phyloP scores from a whole-genome alignment of 2,329 filamentous ascomycete genomes.

The Cercospora zeae-maydis region DNA sequence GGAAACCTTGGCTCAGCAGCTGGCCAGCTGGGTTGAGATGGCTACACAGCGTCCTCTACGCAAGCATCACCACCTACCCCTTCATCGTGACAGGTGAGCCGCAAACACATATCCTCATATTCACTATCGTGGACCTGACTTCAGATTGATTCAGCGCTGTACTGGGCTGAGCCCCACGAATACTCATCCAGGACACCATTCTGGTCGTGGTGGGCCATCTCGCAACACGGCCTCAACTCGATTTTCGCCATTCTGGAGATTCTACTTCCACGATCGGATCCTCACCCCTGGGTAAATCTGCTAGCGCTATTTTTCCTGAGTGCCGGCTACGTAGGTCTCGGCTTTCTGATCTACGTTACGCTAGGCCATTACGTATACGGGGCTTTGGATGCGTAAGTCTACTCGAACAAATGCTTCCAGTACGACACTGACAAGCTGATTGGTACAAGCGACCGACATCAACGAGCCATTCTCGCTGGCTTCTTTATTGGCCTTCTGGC shows the following conservation, averaged over 20 bases:
- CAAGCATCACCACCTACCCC: conserved; percentile 43
- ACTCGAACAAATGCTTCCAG: background rate
- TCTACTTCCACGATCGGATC: conserved; percentile 61
- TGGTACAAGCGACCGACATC: conserved; percentile 20
- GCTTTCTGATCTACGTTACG: conserved; percentile 67
- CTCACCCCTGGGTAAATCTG: conserved; percentile 63
- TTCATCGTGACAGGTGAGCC: conserved; percentile 45
- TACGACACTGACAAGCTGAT: background rate
- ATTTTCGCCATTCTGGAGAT: conserved; percentile 74
- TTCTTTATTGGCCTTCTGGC: conserved; percentile 54
- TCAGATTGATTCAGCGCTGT: conserved; percentile 36
- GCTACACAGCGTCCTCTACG: conserved; percentile 43
- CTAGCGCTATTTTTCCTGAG: conserved; percentile 66
- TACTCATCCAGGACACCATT: conserved; percentile 37
- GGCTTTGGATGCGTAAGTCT: conserved; percentile 63
- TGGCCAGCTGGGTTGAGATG: conserved; percentile 40
- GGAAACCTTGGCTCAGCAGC: conserved; percentile 37
- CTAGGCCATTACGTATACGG: conserved; percentile 72
- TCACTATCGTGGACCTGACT: background rate
- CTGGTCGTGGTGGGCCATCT: conserved; percentile 58
- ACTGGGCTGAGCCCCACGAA: conserved; percentile 41
- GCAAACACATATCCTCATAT: background rate
- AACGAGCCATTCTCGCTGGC: conserved; percentile 55
- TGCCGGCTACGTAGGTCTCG: conserved; percentile 67
- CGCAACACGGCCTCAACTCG: conserved; percentile 71